phyloP scores from a whole-genome alignment of 1,284 basidiomycete genomes.

The Moniliophthora roreri region DNA sequence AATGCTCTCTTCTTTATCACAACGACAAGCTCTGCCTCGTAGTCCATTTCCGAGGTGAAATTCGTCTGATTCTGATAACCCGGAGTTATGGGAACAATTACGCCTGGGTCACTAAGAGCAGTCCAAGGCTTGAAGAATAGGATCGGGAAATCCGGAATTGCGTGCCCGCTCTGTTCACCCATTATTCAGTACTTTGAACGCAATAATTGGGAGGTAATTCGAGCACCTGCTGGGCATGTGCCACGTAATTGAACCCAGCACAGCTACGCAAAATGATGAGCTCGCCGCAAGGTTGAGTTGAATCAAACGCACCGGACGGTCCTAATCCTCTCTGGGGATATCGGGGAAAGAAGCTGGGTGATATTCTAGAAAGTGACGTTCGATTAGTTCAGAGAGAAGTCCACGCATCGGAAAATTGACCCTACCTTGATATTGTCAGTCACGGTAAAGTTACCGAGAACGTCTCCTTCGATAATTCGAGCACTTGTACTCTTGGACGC shows the following conservation, averaged over 20 bases:
- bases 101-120: conserved; percentile 36
- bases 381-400: background rate
- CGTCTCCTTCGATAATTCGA: conserved; percentile 35
- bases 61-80: conserved; percentile 42
- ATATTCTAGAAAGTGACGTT: conserved; percentile 27
- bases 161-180: conserved; percentile 5
- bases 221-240: conserved; percentile 32
- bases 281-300: conserved; percentile 25
- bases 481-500: conserved; percentile 37
- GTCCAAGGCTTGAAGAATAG: conserved; percentile 42
- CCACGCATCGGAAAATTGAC: background rate
- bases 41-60: conserved; percentile 42
- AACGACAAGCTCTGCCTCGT: conserved; percentile 45
- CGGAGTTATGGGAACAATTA: conserved; percentile 34
- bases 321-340: conserved; percentile 32
- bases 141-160: conserved; percentile 20
- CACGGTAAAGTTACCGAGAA: conserved; percentile 36
- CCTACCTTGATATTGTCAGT: conserved; percentile 34
- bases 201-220: conserved; percentile 28
- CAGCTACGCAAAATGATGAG: conserved; percentile 13
- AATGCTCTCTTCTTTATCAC: conserved; percentile 42
- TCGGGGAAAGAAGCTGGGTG: conserved; percentile 33
- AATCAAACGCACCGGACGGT: conserved; percentile 33
- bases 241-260: conserved; percentile 40
- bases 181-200: conserved; percentile 31